Percentiles rank a stretch among this genome's conserved stretches.
These are phyloP conservation scores for Naegleria lovaniensis DNA, from an alignment of 208 protist species.

Conservation along the genomic window DNA sequence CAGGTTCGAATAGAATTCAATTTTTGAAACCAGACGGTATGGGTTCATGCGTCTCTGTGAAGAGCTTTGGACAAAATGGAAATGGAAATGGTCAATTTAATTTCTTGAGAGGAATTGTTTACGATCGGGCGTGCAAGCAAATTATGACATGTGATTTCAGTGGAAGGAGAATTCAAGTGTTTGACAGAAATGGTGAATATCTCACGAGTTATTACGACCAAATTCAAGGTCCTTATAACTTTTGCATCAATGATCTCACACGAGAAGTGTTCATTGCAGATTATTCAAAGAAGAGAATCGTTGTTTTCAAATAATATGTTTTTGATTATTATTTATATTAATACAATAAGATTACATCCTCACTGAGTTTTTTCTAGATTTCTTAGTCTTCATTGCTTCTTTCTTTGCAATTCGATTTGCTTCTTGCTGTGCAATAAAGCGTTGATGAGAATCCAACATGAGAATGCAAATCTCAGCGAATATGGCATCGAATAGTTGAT, in stretches of 20 bases:
- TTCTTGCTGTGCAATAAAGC: too few relatives aligned
- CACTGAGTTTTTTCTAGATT: too few relatives aligned
- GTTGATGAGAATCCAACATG: too few relatives aligned
- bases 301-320: neutral
- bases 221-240: neutral
- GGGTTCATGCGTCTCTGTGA: neutral
- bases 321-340: too few relatives aligned
- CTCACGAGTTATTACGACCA: neutral
- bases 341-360: too few relatives aligned
- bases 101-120: neutral
- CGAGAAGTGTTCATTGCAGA: neutral
- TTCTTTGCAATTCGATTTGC: too few relatives aligned
- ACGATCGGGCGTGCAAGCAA: neutral
- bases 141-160: neutral
- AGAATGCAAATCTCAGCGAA: too few relatives aligned
- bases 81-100: neutral
- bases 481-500: too few relatives aligned
- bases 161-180: neutral
- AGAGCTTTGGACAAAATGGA: neutral
- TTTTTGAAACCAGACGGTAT: neutral
- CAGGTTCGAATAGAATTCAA: neutral
- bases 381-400: too few relatives aligned
- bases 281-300: neutral
- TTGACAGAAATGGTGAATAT: neutral
- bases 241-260: neutral